Evolutionary conservation across 2,329 filamentous ascomycete genomes (phyloP).

Genomic region (Stagonosporopsis rhizophila): DNA sequence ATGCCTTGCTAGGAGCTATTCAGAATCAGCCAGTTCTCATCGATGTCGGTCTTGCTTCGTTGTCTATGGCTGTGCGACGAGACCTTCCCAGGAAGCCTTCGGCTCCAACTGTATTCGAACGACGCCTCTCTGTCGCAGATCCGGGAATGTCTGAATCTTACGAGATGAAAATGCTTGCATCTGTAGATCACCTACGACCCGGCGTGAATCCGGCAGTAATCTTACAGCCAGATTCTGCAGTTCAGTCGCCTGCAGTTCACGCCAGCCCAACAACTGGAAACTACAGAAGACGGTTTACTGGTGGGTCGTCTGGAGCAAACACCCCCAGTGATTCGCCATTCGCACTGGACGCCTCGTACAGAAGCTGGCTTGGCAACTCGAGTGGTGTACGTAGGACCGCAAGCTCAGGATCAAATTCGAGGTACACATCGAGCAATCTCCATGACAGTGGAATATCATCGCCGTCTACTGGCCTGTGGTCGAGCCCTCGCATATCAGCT

Average conservation of each 20-base stretch:
- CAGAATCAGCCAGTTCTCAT: slow-evolving; percentile 90
- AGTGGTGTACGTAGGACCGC: slow-evolving; percentile 52
- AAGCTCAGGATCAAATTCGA: slow-evolving; percentile 39
- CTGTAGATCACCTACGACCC: slow-evolving; percentile 73
- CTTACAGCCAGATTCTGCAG: slow-evolving; percentile 28
- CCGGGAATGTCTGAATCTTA: slow-evolving; percentile 65
- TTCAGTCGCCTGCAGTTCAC: slow-evolving; percentile 41
- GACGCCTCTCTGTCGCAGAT: slow-evolving; percentile 52
- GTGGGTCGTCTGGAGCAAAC: slow-evolving; percentile 27
- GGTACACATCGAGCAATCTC: slow-evolving; percentile 26
- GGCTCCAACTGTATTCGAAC: slow-evolving; percentile 33
- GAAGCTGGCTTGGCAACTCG: slow-evolving; percentile 47
- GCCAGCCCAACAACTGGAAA: slow-evolving; percentile 36
- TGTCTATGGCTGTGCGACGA: slow-evolving; percentile 75
- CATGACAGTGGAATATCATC: slow-evolving; percentile 31
- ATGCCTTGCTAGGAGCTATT: slow-evolving; percentile 90
- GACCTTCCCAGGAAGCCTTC: slow-evolving; percentile 38
- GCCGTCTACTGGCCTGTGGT: slow-evolving; percentile 51
- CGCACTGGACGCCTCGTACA: slow-evolving; percentile 38
- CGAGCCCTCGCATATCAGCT: slow-evolving; percentile 33
- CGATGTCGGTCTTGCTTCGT: slow-evolving; percentile 86
- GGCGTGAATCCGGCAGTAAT: slow-evolving; percentile 52
- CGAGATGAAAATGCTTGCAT: slow-evolving; percentile 77
- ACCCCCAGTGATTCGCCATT: slow-evolving; percentile 42
- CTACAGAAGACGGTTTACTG: slow-evolving; percentile 31